Conservation (phyloP, 1,284 basidiomycete genomes). For the Microbotryomycetes sp. region DNA sequence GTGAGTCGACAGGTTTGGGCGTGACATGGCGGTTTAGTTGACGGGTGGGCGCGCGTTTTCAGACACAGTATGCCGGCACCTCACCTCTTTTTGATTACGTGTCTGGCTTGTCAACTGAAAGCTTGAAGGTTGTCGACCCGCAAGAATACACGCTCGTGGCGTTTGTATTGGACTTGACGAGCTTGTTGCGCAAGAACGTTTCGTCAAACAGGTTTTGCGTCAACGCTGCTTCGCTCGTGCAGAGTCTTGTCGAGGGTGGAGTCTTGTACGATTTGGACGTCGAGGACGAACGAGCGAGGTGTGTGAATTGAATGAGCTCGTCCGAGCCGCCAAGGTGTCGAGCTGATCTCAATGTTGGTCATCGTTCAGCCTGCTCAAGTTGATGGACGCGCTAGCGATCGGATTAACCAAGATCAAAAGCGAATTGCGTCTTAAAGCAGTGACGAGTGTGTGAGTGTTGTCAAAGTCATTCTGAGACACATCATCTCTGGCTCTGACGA, state of each 20-base stretch:
- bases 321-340: no score
- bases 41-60: slow-evolving; percentile 16
- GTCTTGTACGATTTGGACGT: not conserved
- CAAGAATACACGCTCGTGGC: slow-evolving; percentile 47
- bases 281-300: no score
- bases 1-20: slow-evolving; percentile 46
- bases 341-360: no score
- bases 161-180: slow-evolving; percentile 53
- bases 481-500: no score
- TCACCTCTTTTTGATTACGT: slow-evolving; percentile 56
- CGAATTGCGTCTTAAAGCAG: not conserved
- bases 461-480: no score
- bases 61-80: slow-evolving; percentile 40
- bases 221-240: not conserved
- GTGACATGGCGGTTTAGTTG: slow-evolving; percentile 11
- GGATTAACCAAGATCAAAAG: not conserved
- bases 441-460: not conserved
- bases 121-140: slow-evolving; percentile 27
- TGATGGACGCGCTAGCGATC: not conserved
- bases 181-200: slow-evolving; percentile 51
- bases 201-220: slow-evolving; percentile 63
- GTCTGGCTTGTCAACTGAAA: slow-evolving; percentile 48
- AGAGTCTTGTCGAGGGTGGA: not conserved
- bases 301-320: no score
- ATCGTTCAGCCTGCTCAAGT: no score